Conservation (phyloP, 2,329 filamentous ascomycete genomes). For the Volutella citrinella region DNA sequence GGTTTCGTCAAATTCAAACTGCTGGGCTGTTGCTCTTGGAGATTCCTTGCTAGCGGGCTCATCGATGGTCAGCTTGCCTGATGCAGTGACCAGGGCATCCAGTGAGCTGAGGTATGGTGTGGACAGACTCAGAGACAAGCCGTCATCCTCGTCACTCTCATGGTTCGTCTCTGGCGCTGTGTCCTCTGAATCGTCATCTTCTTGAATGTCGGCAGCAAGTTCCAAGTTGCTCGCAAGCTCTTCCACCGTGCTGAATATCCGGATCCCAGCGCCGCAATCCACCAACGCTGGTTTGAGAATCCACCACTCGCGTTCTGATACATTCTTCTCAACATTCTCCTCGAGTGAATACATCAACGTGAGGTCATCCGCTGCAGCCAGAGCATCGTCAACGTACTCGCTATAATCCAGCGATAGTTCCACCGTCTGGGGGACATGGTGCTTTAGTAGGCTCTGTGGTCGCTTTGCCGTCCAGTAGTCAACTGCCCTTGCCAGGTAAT, state of each 20-base stretch:
- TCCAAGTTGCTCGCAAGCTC: slow-evolving; percentile 35
- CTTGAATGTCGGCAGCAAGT: slow-evolving; percentile 33
- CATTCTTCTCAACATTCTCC: slow-evolving; percentile 27
- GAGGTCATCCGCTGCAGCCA: slow-evolving; percentile 35
- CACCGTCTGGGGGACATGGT: slow-evolving; percentile 30
- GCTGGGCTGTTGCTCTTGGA: slow-evolving; percentile 6
- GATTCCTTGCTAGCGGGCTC: neutral
- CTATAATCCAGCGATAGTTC: slow-evolving; percentile 35
- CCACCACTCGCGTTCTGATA: slow-evolving; percentile 35
- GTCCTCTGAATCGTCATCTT: slow-evolving; percentile 17
- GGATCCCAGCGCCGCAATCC: slow-evolving; percentile 38
- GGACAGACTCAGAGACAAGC: slow-evolving; percentile 20
- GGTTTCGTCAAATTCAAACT: slow-evolving; percentile 28
- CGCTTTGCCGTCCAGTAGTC: slow-evolving; percentile 37
- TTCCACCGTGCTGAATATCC: slow-evolving; percentile 35
- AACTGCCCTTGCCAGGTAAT: slow-evolving; percentile 32
- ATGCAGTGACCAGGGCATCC: slow-evolving; percentile 29
- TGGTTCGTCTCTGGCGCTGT: slow-evolving; percentile 1
- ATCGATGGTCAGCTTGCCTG: slow-evolving; percentile 17
- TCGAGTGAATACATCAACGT: slow-evolving; percentile 32
- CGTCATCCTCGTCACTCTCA: slow-evolving; percentile 3
- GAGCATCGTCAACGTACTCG: slow-evolving; percentile 36
- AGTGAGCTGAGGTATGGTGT: slow-evolving; percentile 26
- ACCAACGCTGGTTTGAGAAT: slow-evolving; percentile 38
- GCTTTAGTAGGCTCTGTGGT: slow-evolving; percentile 29